phyloP scores from a whole-genome alignment of 2,329 filamentous ascomycete genomes.

The Lachnellula occidentalis region DNA sequence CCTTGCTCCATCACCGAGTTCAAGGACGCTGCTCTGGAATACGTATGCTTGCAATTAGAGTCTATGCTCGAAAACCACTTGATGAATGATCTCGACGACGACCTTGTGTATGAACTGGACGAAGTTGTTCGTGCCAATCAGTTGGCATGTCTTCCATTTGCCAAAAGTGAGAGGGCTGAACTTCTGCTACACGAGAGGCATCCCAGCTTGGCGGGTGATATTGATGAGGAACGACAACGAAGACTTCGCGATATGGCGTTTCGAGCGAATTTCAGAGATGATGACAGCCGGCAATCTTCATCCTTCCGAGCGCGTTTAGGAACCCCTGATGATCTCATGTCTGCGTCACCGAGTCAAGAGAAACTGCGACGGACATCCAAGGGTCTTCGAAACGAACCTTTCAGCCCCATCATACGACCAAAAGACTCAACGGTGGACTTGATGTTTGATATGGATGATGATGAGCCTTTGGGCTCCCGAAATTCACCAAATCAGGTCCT shows the following conservation, averaged over 20 bases:
- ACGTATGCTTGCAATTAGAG: constrained; percentile 87
- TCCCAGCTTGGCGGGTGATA: constrained; percentile 44
- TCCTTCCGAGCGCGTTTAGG: constrained; percentile 57
- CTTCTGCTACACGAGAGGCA: constrained; percentile 52
- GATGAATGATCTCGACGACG: constrained; percentile 78
- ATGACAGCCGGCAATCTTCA: constrained; percentile 56
- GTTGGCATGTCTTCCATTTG: constrained; percentile 68
- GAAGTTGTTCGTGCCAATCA: constrained; percentile 78
- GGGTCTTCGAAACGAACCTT: constrained; percentile 45
- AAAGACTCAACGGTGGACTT: constrained; percentile 68
- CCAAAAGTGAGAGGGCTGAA: constrained; percentile 69
- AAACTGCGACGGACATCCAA: constrained; percentile 44
- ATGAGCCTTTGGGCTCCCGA: constrained; percentile 16
- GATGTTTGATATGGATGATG: constrained; percentile 91
- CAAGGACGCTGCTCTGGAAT: constrained; percentile 83
- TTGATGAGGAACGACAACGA: constrained; percentile 62
- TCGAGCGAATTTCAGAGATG: constrained; percentile 55
- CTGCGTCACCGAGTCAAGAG: constrained; percentile 32
- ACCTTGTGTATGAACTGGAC: constrained; percentile 77
- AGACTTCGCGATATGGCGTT: constrained; percentile 74
- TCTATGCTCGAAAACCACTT: constrained; percentile 86
- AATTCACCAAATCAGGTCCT: constrained; percentile 13
- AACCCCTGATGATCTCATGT: constrained; percentile 57
- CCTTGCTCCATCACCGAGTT: constrained; percentile 79
- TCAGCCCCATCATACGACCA: constrained; percentile 62